phyloP scores from a whole-genome alignment of 2,329 filamentous ascomycete species.

The Arthrobotrys iridis region DNA sequence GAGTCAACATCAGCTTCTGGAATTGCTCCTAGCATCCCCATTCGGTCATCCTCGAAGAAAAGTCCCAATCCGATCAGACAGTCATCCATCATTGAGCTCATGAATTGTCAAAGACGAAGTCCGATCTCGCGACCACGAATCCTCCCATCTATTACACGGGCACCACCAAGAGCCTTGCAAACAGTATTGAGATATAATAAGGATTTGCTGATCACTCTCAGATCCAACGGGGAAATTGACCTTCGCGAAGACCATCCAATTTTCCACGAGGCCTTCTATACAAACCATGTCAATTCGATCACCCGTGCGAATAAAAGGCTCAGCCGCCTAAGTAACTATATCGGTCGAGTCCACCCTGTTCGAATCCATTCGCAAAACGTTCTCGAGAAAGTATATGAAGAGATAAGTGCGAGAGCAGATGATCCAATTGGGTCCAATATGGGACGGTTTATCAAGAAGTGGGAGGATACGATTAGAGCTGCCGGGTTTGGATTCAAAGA shows the following conservation, averaged over 20 bases:
- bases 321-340: neutral
- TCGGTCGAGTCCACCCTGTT: neutral
- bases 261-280: constrained; percentile 12
- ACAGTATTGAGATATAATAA: no score
- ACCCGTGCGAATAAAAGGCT: neutral
- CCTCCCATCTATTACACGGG: no score
- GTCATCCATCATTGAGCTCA: no score
- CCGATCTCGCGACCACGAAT: no score
- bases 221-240: no score
- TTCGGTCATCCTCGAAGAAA: no score
- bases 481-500: neutral
- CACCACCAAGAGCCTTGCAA: no score
- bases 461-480: neutral
- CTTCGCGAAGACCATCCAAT: constrained; percentile 15
- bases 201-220: no score
- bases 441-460: neutral
- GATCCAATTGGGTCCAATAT: neutral
- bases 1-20: no score
- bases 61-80: no score
- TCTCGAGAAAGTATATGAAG: neutral
- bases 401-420: neutral
- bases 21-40: no score
- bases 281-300: neutral
- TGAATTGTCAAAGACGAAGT: no score
- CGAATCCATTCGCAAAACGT: neutral